Conservation (phyloP, 768 basidiomycete genomes). For the Tricholoma flavovirens region DNA sequence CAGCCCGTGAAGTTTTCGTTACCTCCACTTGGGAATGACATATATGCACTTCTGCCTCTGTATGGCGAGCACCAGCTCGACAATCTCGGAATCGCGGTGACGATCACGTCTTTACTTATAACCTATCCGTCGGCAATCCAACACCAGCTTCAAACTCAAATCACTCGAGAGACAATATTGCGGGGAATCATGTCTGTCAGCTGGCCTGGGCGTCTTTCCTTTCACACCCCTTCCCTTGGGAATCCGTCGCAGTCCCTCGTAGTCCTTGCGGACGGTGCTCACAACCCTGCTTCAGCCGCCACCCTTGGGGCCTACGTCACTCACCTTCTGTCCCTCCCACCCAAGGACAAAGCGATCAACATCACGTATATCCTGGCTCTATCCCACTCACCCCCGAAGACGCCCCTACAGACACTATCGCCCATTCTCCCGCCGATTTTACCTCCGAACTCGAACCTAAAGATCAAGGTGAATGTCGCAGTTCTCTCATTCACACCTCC, state of each 20-base stretch:
- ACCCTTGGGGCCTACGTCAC: conserved; percentile 63
- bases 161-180: conserved; percentile 47
- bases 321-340: conserved; percentile 26
- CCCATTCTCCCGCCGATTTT: conserved; percentile 52
- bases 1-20: conserved; percentile 40
- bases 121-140: conserved; percentile 29
- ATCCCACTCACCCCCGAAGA: conserved; percentile 85
- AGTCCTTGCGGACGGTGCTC: conserved; percentile 88
- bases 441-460: conserved; percentile 18
- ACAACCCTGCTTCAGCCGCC: conserved; percentile 75
- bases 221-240: conserved; percentile 36
- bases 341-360: conserved; percentile 23
- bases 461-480: conserved; percentile 42
- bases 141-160: conserved; percentile 21
- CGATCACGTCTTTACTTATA: conserved; percentile 54
- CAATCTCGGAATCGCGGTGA: conserved; percentile 70
- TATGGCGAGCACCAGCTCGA: conserved; percentile 80
- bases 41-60: conserved; percentile 56
- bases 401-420: conserved; percentile 60
- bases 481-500: conserved; percentile 65
- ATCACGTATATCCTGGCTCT: conserved; percentile 75
- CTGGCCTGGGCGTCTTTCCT: conserved; percentile 88
- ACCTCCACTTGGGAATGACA: conserved; percentile 35
- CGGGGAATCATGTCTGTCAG: conserved; percentile 51
- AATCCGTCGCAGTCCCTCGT: conserved; percentile 17